Evolutionary conservation across 2,329 filamentous ascomycete species (phyloP).

Genomic region (Dactylellina cionopaga): DNA sequence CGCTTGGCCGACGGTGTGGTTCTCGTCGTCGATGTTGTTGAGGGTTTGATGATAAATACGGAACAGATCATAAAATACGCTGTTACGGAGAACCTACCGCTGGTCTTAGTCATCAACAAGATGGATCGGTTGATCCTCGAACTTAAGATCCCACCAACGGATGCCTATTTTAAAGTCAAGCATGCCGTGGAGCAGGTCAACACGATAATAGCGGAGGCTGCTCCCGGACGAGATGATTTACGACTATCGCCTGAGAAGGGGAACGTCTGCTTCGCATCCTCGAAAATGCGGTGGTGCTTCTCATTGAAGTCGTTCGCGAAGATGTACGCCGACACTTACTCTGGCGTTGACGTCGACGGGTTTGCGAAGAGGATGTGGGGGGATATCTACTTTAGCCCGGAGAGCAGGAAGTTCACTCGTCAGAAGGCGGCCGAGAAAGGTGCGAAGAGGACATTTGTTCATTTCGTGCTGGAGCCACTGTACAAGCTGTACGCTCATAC

Average conservation of each 20-base stretch:
- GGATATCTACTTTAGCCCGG: conserved; percentile 94
- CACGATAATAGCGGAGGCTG: conserved; percentile 86
- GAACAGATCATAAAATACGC: conserved; percentile 98
- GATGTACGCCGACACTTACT: conserved; percentile 92
- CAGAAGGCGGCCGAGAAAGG: conserved; percentile 79
- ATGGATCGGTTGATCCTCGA: conserved; percentile 95
- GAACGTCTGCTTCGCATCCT: conserved; percentile 96
- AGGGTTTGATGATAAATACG: conserved; percentile 98
- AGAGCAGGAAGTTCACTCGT: conserved; percentile 87
- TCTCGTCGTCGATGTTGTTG: conserved; percentile 92
- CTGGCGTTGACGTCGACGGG: conserved; percentile 80
- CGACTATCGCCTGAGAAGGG: conserved; percentile 94
- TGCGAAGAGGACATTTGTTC: conserved; percentile 86
- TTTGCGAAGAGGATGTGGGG: conserved; percentile 91
- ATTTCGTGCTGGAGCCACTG: conserved; percentile 94
- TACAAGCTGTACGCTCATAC: conserved; percentile 88
- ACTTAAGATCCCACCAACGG: conserved; percentile 89
- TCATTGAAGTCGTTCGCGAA: conserved; percentile 92
- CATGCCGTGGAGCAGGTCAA: conserved; percentile 99
- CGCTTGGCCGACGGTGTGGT: conserved; percentile 91
- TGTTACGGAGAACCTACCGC: conserved; percentile 84
- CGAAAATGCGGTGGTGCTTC: conserved; percentile 95
- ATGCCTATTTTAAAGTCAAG: conserved; percentile 98
- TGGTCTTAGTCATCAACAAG: conserved; percentile 95
- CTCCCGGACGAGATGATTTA: conserved; percentile 79